Evolutionary conservation across 805 yeast genomes (phyloP).

Genomic region (Hanseniaspora vineae): DNA sequence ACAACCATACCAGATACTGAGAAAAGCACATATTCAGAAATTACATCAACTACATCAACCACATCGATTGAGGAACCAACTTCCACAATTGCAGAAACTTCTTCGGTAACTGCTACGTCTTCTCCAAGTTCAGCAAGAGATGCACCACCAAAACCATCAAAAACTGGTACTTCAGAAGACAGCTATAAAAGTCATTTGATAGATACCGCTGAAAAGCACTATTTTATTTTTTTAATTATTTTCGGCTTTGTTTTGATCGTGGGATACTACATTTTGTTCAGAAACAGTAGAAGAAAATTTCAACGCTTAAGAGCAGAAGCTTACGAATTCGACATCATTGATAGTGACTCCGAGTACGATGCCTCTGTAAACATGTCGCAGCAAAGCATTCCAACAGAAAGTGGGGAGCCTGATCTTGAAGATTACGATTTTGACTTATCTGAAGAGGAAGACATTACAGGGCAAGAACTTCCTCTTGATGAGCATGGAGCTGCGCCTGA

Average conservation of each 20-base stretch:
- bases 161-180: constrained; percentile 8
- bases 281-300: constrained; percentile 28
- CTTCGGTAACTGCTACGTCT: background rate
- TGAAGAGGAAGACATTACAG: constrained; percentile 16
- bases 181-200: constrained; percentile 24
- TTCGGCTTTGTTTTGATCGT: constrained; percentile 40
- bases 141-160: too few relatives aligned
- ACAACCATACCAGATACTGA: too few relatives aligned
- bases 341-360: constrained; percentile 36
- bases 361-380: background rate
- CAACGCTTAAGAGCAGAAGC: constrained; percentile 55
- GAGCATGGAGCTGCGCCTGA: background rate
- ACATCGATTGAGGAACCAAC: background rate
- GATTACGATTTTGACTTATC: constrained; percentile 24
- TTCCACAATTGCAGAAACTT: background rate
- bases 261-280: constrained; percentile 33
- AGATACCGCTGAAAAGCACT: constrained; percentile 37
- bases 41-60: background rate
- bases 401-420: constrained; percentile 13
- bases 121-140: background rate
- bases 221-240: constrained; percentile 45
- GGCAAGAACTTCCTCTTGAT: background rate
- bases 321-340: constrained; percentile 67
- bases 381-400: background rate
- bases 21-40: background rate